Percentiles rank a stretch among this genome's conserved stretches.
Evolutionary conservation across 2,329 filamentous ascomycete genomes (phyloP).

Genomic region (Berkeleyomyces basicola): DNA sequence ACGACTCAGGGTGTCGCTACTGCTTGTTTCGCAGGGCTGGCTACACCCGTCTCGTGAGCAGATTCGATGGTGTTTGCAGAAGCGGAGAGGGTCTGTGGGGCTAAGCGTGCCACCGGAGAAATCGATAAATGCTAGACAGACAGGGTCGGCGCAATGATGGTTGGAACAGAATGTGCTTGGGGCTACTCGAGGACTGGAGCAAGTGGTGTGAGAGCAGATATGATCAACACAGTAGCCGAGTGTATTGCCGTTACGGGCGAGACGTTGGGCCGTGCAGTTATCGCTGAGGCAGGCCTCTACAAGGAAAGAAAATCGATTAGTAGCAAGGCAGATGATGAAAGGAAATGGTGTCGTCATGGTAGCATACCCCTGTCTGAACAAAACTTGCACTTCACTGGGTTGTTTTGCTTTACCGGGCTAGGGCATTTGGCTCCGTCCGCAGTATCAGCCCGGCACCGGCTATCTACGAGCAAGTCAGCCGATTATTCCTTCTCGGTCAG

Average conservation of each 20-base stretch:
- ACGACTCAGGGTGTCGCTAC: background rate
- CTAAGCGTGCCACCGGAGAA: slow-evolving; percentile 11
- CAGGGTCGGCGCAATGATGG: slow-evolving; percentile 16
- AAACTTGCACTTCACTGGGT: slow-evolving; percentile 16
- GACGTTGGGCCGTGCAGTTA: slow-evolving; percentile 13
- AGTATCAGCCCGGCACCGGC: slow-evolving; percentile 11
- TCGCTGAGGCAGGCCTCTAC: slow-evolving; percentile 16
- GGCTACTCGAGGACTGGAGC: slow-evolving; percentile 3
- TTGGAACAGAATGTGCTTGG: slow-evolving; percentile 12
- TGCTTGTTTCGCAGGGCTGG: slow-evolving; percentile 13
- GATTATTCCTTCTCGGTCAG: background rate
- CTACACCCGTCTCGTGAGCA: slow-evolving; percentile 14
- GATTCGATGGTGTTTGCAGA: slow-evolving; percentile 17
- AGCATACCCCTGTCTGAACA: slow-evolving; percentile 16
- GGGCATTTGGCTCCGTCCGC: slow-evolving; percentile 12
- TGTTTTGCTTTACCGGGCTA: slow-evolving; percentile 15
- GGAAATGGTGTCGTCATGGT: background rate
- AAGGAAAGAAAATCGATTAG: background rate
- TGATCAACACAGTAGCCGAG: slow-evolving; percentile 17
- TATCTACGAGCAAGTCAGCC: slow-evolving; percentile 11
- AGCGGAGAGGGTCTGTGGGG: slow-evolving; percentile 14
- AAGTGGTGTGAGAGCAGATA: slow-evolving; percentile 16
- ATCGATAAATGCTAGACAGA: slow-evolving; percentile 14
- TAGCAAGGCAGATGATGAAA: background rate
- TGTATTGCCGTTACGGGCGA: background rate